Conservation (phyloP, 1,284 basidiomycete genomes). For the Stereum hirsutum region DNA sequence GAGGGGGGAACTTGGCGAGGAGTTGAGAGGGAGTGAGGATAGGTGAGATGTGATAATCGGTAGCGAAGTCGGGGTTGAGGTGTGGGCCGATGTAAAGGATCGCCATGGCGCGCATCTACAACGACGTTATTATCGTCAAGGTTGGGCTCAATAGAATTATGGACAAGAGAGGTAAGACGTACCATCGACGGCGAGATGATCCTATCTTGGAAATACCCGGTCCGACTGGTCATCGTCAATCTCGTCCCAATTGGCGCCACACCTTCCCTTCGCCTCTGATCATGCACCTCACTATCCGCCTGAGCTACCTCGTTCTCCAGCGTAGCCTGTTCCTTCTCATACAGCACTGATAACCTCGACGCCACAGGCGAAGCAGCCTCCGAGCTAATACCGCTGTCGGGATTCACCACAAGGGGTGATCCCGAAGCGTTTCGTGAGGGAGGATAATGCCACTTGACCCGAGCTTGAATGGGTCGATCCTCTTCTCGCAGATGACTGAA, state of each 20-base stretch:
- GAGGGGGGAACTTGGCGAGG: constrained; percentile 87
- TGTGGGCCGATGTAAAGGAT: constrained; percentile 94
- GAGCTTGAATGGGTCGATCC: constrained; percentile 52
- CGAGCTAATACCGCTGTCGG: too few relatives aligned
- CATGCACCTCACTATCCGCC: constrained; percentile 10
- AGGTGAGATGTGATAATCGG: constrained; percentile 93
- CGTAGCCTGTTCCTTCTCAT: constrained; percentile 11
- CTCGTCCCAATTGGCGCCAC: constrained; percentile 64
- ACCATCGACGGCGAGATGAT: constrained; percentile 91
- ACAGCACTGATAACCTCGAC: constrained; percentile 16
- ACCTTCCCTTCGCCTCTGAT: constrained; percentile 18
- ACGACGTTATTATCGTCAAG: not conserved
- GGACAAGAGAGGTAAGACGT: constrained; percentile 20
- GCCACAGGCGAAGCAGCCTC: not conserved
- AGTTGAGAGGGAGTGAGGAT: constrained; percentile 80
- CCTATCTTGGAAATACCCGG: constrained; percentile 90
- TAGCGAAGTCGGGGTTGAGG: constrained; percentile 86
- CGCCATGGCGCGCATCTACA: constrained; percentile 95
- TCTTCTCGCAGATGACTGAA: constrained; percentile 39
- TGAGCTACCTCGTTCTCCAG: constrained; percentile 9
- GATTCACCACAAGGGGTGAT: not conserved
- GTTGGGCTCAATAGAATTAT: not conserved
- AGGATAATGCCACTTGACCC: constrained; percentile 34
- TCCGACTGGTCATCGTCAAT: constrained; percentile 93
- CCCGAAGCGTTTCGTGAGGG: constrained; percentile 5